These are phyloP conservation scores for Royoungia palumana DNA, from an alignment of 768 basidiomycete species.

Conservation along the genomic window DNA sequence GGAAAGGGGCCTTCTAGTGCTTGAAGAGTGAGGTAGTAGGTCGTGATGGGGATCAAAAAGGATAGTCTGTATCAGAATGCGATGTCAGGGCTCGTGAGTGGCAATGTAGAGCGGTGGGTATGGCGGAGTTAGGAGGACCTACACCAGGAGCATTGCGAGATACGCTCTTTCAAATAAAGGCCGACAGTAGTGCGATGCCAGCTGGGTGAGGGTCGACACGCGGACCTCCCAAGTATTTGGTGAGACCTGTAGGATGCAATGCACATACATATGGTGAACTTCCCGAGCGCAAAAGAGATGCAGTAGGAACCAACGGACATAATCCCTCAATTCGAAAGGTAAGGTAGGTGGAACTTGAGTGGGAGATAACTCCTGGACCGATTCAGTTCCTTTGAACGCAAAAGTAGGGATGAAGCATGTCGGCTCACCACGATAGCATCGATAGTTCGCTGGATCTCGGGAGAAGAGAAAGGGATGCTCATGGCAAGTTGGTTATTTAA, in stretches of 20 bases:
- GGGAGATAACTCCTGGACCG: constrained; percentile 33
- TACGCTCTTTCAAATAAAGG: constrained; percentile 45
- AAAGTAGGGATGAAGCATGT: neutral
- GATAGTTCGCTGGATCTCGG: constrained; percentile 12
- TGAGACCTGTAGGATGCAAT: constrained; percentile 32
- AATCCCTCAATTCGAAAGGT: constrained; percentile 37
- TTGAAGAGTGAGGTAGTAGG: constrained; percentile 35
- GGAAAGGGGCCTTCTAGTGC: constrained; percentile 3
- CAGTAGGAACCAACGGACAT: constrained; percentile 32
- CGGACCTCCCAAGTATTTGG: constrained; percentile 44
- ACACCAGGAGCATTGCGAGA: constrained; percentile 40
- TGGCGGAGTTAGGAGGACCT: constrained; percentile 8
- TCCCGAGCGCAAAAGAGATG: neutral
- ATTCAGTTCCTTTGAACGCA: neutral
- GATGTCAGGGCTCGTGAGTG: neutral
- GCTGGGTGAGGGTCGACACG: constrained; percentile 34
- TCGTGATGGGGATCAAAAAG: constrained; percentile 38
- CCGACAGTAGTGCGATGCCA: constrained; percentile 40
- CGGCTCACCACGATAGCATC: constrained; percentile 26
- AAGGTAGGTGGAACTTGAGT: constrained; percentile 28
- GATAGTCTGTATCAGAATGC: constrained; percentile 28
- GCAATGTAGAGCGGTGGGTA: neutral
- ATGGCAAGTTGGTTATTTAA: constrained; percentile 6
- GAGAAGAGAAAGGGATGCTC: constrained; percentile 8
- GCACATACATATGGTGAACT: neutral